Evolutionary conservation across 2,329 filamentous ascomycete genomes (phyloP), one percentile per base, ranked within the genome.

Genomic region (Cladosporium colombiae): DNA sequence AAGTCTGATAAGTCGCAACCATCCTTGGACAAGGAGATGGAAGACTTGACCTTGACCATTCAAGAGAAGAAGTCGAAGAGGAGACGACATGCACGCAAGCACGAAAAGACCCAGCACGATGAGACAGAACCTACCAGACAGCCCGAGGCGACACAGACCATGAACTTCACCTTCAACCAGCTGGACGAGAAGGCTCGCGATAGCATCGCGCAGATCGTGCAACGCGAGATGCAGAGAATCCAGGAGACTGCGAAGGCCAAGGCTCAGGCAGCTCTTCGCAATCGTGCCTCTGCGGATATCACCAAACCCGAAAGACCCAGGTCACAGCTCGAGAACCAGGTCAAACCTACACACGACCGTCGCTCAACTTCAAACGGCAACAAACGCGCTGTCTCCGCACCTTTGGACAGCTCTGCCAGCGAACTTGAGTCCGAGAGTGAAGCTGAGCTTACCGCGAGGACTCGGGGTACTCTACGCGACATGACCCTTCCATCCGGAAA

Each of bases 11-110:
- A 16, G 21, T 44, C 61, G 29, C 61, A 56, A 46, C 58, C 50
- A 50, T 23, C 56, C 11, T 31, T 50, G 27, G 46, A 37, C 18
- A 57, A 57, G 58, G 57, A 56, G 71, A 74, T 21, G 73, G 31
- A 49, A 7, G 60, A 64, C n/a, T 23, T 62, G 21, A 78, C 64
- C 73, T 74, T 67, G 73, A 78, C 16, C 73, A 64, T 66, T 18
- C 55, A 64, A 16, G 59, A 62, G 60, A 64, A 65, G 35, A 55
- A 64, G 31, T 58, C 50, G 61, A 53, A 59, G n/a, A 65, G 49
- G 37, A 49, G 14, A 11, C 59, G 35, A 21, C 46, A 33, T 23
- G 49, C 64, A 16, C 25, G 49, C 5, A 50, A 66, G 27, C 14
- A 13, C n/a, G 49, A 62, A 25, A 23, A 50, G 14, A n/a, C 64